These are phyloP conservation scores for Melanomma pulvis-pyrius DNA, from an alignment of 495 filamentous ascomycete species.

Conservation along the genomic window DNA sequence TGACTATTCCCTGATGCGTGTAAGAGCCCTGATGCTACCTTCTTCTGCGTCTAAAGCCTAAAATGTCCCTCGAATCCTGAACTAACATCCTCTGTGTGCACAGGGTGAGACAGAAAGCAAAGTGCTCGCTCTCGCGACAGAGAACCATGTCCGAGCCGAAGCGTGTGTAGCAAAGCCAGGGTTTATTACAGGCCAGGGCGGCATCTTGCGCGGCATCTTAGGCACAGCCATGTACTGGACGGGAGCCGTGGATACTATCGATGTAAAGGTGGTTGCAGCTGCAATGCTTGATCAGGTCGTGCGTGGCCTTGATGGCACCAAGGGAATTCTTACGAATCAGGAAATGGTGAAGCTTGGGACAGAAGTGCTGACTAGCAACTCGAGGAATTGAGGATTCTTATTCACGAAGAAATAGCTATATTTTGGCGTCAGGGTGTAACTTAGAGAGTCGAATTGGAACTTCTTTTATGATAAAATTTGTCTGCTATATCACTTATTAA, in stretches of 20 bases:
- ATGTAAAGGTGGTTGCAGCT: neutral
- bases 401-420: no score
- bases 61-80: neutral
- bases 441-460: no score
- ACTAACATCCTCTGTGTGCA: neutral
- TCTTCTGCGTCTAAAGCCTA: neutral
- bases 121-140: neutral
- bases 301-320: neutral
- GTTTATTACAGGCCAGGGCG: neutral
- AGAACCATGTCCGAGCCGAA: neutral
- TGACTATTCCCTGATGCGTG: neutral
- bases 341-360: neutral
- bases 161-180: constrained; percentile 3
- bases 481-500: no score
- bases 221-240: neutral
- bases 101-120: constrained; percentile 10
- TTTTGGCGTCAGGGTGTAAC: no score
- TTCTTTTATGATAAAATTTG: no score
- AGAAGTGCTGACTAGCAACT: neutral
- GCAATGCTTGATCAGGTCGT: constrained; percentile 2
- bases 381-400: no score
- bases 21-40: neutral
- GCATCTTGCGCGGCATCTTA: neutral
- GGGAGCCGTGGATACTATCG: neutral
- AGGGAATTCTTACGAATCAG: neutral